Evolutionary conservation across 768 basidiomycete species (phyloP), one percentile per base, ranked within the genome.

Genomic region (Rhodotorula diobovata): DNA sequence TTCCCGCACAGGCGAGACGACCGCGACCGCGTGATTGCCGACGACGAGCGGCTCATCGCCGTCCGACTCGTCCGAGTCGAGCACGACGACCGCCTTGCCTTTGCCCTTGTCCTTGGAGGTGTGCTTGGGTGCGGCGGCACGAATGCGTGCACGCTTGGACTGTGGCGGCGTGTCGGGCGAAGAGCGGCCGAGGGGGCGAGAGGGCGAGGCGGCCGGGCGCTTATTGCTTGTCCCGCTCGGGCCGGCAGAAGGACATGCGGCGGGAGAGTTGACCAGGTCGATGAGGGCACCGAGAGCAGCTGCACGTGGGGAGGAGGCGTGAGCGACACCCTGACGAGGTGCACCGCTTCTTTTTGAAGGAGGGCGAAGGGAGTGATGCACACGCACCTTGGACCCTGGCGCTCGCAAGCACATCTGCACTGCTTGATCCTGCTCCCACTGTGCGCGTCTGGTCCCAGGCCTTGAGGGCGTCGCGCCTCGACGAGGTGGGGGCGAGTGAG

Each of bases 41-140:
- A 35, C 48, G 23, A 7, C 23, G 23, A 28, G 39, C 2, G 1
- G 57, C 25, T 60, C 50, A 3, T 51, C 9, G 14, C 7, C n/a
- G 30, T 53, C 67, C 10, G 57, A 62, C 32, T 46, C 58, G 35
- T 70, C 68, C 51, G 63, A 64, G 46, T 32, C 39, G n/a, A 70
- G 45, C 18, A 53, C 50, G 18, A 45, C 43, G 39, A 54, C 57
- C 9, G 23, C 41, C 34, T 30, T 37, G 15, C 7, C 66, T n/a
- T 56, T 62, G 35, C 37, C n/a, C 41, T 37, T 51, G 18, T 39
- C 25, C 63, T 51, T 32, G 16, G 41, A 43, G 41, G 41, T 43
- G 41, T 14, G 41, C 6, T 43, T 12, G 41, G 3, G 6, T 12
- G 11, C 30, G 32, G 15, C 5, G 3, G 14, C 14, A 39, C 48